Evolutionary conservation across 345 rosid genomes (phyloP).

Genomic region (Balakata baccata): DNA sequence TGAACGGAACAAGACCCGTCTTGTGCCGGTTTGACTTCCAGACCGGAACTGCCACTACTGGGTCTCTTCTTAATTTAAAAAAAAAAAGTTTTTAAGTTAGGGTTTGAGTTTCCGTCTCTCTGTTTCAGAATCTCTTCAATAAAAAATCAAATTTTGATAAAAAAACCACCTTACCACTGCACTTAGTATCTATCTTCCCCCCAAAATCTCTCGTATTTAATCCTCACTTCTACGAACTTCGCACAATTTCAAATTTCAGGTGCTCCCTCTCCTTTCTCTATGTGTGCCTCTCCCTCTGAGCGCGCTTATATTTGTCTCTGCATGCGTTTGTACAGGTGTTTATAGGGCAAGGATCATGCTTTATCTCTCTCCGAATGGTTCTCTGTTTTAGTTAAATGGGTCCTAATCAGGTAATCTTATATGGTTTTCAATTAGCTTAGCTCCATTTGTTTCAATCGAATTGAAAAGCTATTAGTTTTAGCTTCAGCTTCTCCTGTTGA

Average conservation of each 20-base stretch:
- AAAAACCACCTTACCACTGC: neutral
- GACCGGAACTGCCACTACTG: neutral
- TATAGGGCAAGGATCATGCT: neutral
- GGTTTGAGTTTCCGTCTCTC: conserved; percentile 13
- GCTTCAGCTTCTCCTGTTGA: neutral
- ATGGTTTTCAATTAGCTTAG: neutral
- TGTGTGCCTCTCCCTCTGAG: neutral
- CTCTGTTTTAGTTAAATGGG: conserved; percentile 2
- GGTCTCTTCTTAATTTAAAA: neutral
- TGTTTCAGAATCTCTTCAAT: neutral
- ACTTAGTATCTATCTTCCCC: neutral
- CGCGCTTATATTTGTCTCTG: neutral
- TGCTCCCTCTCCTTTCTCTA: neutral
- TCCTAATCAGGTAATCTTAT: neutral
- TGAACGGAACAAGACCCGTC: too few relatives aligned
- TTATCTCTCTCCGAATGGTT: neutral
- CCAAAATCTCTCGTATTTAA: neutral
- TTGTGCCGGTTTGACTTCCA: too few relatives aligned
- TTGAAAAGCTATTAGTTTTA: neutral
- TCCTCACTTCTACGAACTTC: neutral
- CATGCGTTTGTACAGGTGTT: neutral
- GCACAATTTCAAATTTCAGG: neutral
- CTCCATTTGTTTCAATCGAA: neutral
- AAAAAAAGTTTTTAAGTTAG: conserved; percentile 5
- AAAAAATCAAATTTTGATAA: conserved; percentile 6